phyloP scores from a whole-genome alignment of 2,329 filamentous ascomycete genomes.

The Diaporthe citrichinensis region DNA sequence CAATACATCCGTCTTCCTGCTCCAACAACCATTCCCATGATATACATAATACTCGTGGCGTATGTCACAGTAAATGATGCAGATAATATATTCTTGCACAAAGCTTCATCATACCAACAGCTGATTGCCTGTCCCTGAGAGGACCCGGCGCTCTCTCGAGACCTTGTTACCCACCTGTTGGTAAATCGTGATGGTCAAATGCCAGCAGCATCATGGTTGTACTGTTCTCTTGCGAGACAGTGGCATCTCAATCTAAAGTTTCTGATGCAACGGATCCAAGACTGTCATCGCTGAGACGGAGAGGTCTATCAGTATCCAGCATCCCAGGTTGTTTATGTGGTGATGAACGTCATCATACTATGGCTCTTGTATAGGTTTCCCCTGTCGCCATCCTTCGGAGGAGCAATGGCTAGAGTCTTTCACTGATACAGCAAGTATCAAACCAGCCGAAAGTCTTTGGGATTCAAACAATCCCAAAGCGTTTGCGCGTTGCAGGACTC shows the following conservation, averaged over 20 bases:
- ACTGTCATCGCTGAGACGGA: neutral
- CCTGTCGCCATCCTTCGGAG: neutral
- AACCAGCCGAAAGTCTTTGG: neutral
- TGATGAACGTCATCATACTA: neutral
- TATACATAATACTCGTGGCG: too few relatives aligned
- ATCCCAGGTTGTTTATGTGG: neutral
- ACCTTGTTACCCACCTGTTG: neutral
- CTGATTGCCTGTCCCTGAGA: too few relatives aligned
- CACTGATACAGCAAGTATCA: neutral
- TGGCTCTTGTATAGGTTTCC: too few relatives aligned
- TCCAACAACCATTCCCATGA: neutral
- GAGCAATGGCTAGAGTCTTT: neutral
- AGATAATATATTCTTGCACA: neutral
- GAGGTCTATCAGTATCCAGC: neutral
- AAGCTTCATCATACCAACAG: neutral
- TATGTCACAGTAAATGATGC: neutral
- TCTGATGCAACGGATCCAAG: neutral
- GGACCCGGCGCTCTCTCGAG: too few relatives aligned
- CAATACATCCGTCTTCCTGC: neutral
- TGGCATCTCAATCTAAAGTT: too few relatives aligned
- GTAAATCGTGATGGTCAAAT: neutral
- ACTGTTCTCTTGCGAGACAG: neutral
- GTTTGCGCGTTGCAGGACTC: neutral
- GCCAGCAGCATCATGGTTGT: neutral
- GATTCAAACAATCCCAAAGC: neutral